Percentiles rank a stretch among this genome's conserved stretches.
phyloP scores from a whole-genome alignment of 2,329 filamentous ascomycete species.

The Didymella keratinophila region DNA sequence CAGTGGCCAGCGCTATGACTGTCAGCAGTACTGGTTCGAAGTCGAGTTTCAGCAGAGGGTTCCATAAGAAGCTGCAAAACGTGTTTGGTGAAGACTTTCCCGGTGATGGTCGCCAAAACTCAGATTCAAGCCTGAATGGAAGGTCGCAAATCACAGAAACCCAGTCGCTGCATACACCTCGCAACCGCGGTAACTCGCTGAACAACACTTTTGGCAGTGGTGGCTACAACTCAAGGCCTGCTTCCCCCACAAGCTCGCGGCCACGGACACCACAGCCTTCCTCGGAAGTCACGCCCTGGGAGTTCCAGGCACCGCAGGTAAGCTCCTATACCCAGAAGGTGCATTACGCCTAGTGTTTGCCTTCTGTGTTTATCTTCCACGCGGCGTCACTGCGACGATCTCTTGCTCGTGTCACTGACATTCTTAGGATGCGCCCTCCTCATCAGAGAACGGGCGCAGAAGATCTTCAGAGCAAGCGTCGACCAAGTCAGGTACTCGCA shows the following conservation, averaged over 20 bases:
- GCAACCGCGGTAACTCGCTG: slow-evolving; percentile 85
- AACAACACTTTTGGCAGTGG: slow-evolving; percentile 65
- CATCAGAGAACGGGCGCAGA: slow-evolving; percentile 44
- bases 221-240: slow-evolving; percentile 60
- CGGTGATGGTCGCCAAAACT: slow-evolving; percentile 69
- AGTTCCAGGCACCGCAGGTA: slow-evolving; percentile 86
- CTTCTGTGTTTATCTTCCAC: background rate
- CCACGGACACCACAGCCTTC: slow-evolving; percentile 86
- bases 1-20: slow-evolving; percentile 85
- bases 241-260: slow-evolving; percentile 77
- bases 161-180: slow-evolving; percentile 69
- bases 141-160: slow-evolving; percentile 59
- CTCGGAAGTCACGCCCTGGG: slow-evolving; percentile 95
- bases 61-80: slow-evolving; percentile 82
- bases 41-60: slow-evolving; percentile 70
- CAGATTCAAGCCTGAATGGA: slow-evolving; percentile 69
- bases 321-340: slow-evolving; percentile 43
- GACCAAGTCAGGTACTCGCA: slow-evolving; percentile 63
- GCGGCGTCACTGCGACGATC: background rate
- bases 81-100: slow-evolving; percentile 93
- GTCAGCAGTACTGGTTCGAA: slow-evolving; percentile 86
- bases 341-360: background rate
- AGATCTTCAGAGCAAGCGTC: slow-evolving; percentile 48
- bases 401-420: slow-evolving; percentile 26
- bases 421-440: slow-evolving; percentile 38